These are phyloP conservation scores for Mortierella hygrophila DNA, from an alignment of 192 early-diverging fungal species.

Conservation along the genomic window DNA sequence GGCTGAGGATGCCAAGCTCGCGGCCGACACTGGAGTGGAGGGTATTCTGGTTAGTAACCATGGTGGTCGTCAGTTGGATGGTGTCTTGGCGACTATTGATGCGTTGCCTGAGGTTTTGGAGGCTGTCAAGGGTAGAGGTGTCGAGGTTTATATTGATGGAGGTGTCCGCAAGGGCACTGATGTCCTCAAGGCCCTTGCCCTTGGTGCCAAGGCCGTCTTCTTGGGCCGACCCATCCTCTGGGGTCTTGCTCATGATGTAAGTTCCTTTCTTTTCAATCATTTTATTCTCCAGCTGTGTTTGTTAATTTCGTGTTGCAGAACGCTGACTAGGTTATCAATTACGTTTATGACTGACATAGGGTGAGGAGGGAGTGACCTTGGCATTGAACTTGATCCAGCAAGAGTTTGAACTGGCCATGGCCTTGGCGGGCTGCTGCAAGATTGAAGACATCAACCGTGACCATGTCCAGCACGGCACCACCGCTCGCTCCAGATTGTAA, in stretches of 20 bases:
- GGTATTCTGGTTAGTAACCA: constrained; percentile 97
- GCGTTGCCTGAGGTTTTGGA: constrained; percentile 90
- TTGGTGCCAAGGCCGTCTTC: constrained; percentile 94
- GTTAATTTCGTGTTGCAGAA: constrained; percentile 66
- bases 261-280: background rate
- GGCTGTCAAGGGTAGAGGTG: constrained; percentile 69
- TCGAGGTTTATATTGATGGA: constrained; percentile 96
- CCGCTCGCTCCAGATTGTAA: constrained; percentile 15
- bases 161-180: constrained; percentile 93
- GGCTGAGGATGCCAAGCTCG: constrained; percentile 90
- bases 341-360: constrained; percentile 64
- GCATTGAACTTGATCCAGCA: constrained; percentile 84
- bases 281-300: background rate
- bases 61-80: constrained; percentile 96
- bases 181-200: constrained; percentile 95
- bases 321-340: background rate
- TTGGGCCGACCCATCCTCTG: constrained; percentile 79
- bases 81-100: constrained; percentile 77
- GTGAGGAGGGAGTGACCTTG: constrained; percentile 84
- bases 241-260: constrained; percentile 59
- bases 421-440: constrained; percentile 75
- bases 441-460: constrained; percentile 74
- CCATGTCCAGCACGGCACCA: constrained; percentile 39
- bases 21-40: constrained; percentile 80
- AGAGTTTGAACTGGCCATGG: constrained; percentile 90